Percentiles rank a stretch among this genome's conserved stretches.
These are phyloP conservation scores for Chrysoporthe puriensis DNA, from an alignment of 2,329 filamentous ascomycete genomes.

Conservation along the genomic window DNA sequence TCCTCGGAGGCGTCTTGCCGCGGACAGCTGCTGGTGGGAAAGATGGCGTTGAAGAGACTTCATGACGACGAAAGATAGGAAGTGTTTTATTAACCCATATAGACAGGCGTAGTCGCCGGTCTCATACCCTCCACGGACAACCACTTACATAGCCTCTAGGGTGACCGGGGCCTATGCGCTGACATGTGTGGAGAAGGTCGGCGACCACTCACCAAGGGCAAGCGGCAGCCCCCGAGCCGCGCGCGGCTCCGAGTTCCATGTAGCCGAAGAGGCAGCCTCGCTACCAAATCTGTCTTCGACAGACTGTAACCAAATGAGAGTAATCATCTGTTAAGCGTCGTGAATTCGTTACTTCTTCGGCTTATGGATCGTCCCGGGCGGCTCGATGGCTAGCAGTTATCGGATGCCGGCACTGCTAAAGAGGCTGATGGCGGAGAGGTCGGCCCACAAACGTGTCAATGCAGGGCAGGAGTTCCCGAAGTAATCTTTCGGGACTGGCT, in stretches of 20 bases:
- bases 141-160: background rate
- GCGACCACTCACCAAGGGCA: background rate
- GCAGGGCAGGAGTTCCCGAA: background rate
- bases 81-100: background rate
- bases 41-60: background rate
- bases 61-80: background rate
- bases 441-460: background rate
- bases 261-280: conserved; percentile 3
- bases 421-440: background rate
- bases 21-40: background rate
- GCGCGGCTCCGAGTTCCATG: background rate
- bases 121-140: conserved; percentile 1
- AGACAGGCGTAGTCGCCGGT: background rate
- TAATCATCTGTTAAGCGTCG: background rate
- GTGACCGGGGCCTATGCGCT: background rate
- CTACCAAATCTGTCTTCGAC: background rate
- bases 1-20: conserved; percentile 4
- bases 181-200: background rate
- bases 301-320: background rate
- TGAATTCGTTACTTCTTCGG: background rate
- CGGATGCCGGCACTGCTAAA: background rate
- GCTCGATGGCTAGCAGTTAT: background rate
- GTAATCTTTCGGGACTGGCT: background rate
- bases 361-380: background rate
- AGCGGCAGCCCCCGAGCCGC: conserved; percentile 1